Base-by-base conservation (phyloP, 495 filamentous ascomycete species). In the Wilcoxina mikolae region DNA sequence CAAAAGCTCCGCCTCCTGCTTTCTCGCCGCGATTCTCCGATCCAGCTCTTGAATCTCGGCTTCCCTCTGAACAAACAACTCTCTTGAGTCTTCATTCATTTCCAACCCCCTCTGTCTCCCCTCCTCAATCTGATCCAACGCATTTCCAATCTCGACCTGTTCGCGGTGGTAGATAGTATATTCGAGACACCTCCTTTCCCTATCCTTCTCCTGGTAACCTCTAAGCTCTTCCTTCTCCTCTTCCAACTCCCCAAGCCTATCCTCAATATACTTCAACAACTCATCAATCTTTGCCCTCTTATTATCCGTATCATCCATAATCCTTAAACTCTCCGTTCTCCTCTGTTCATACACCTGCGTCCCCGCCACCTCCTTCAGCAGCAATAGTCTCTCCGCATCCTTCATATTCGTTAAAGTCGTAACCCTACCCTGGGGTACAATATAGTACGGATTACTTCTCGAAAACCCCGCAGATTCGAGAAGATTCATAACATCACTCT, bases 371-470 rank as follows among this genome's bases (percentile, higher is more conserved):
- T 99, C 90, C 68, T 99, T 99, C 51, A 99, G 71, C 25, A 99
- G 71, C 48, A 82, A 86, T 56, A 99, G 67, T 50, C 91, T 76
- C 61, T 94, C 89, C 1, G 78, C 76, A 64, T 99, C 91, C 67
- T 94, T 94, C 93, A 95, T 96, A 64, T 95, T 99, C 20, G 91
- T 99, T 60, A 99, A 75, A 22, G 85, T 82, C 0, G 93, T 95
- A 48, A 99, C 88, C 56, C 93, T 84, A 28, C 91, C 91, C 65
- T 99, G 91, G 2, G 93, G 91, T 1, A 99, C 91, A 59, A 99
- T 99, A 66, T 96, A 99, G 73, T 95, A 99, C 20, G 91, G 91
- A 68, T 99, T 99, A 54, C 89, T 94, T 56, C 86, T 83, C 49
- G 89, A 94, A 68, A 99, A 96, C 20, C 91, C 91, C 3, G 91